These are phyloP conservation scores for Plicaturopsis crispa DNA, from an alignment of 768 basidiomycete genomes.

Conservation along the genomic window DNA sequence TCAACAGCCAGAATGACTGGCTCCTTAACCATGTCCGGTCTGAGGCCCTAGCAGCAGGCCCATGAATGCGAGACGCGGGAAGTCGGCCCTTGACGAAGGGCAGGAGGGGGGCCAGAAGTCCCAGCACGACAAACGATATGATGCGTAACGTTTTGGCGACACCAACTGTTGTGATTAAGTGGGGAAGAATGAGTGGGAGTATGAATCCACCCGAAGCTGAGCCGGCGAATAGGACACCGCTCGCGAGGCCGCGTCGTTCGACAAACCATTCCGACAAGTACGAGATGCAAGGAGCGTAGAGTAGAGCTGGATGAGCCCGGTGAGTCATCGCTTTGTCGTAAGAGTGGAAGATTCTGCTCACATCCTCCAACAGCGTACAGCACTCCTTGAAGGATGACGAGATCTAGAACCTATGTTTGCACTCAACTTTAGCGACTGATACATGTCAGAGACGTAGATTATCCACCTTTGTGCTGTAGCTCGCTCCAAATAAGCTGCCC, in stretches of 20 bases:
- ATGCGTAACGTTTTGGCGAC: slow-evolving; percentile 16
- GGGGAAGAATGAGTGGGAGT: slow-evolving; percentile 18
- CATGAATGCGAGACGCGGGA: slow-evolving; percentile 11
- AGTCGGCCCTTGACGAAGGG: slow-evolving; percentile 19
- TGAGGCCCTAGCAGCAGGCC: slow-evolving; percentile 1
- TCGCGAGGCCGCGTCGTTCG: slow-evolving; percentile 21
- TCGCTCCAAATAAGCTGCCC: slow-evolving; percentile 18
- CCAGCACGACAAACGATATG: slow-evolving; percentile 10
- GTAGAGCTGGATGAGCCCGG: slow-evolving; percentile 10
- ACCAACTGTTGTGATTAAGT: slow-evolving; percentile 16
- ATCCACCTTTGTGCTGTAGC: slow-evolving; percentile 16
- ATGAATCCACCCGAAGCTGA: slow-evolving; percentile 19
- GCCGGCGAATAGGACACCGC: slow-evolving; percentile 23
- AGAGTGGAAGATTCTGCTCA: slow-evolving; percentile 6
- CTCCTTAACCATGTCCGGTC: slow-evolving; percentile 9
- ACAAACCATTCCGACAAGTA: slow-evolving; percentile 26
- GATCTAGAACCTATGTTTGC: slow-evolving; percentile 10
- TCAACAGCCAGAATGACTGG: slow-evolving; percentile 1
- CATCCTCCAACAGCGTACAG: slow-evolving; percentile 19
- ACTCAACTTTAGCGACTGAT: no score
- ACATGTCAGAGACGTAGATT: no score
- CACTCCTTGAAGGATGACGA: slow-evolving; percentile 19
- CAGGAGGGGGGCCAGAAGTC: slow-evolving; percentile 12
- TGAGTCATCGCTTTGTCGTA: not conserved
- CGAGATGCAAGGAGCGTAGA: slow-evolving; percentile 19